Evolutionary conservation across 1,284 basidiomycete species (phyloP), one percentile per base, ranked within the genome.

Genomic region (Moesziomyces antarcticus): DNA sequence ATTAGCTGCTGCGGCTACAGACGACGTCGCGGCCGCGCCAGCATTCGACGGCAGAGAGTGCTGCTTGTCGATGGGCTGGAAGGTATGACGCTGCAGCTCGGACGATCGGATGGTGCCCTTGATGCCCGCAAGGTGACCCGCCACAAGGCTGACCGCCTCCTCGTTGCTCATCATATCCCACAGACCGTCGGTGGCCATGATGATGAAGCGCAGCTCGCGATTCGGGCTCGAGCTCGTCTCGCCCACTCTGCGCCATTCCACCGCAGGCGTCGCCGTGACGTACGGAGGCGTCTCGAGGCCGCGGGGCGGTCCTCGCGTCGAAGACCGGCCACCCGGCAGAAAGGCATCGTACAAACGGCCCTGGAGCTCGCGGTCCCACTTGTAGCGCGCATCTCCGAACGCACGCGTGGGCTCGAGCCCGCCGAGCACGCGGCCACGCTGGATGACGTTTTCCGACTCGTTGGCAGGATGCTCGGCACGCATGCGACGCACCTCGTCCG

Each of bases 161-260:
- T 94, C 91, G n/a, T 94, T 97, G 67, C 92, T 91, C 57, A 99
- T 88, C 75, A 92, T 88, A 85, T 99, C 97, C 93, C 95, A 98
- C 52, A 98, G 88, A 16, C 95, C 95, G 80, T 97, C 94, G 0
- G 94, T 96, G 1, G 94, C 94, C 72, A 97, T 88, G 44, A 97
- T 91, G 58, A 97, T 77, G 69, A 82, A 84, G 48, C 76, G 66
- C 33, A 84, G 72, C 64, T 83, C 77, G 14, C 71, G 53, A 44
- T 69, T 62, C 0, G 77, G 62, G 16, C 56, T 50, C 33, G 48
- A 46, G 45, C 56, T 62, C 3, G 64, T 59, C 49, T 72, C 69
- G 83, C 86, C 35, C 5, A 79, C 61, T 30, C 73, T 41, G 22
- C 76, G 67, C 73, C 71, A 78, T 45, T 73, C 65, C 0, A 82